Evolutionary conservation across 2,329 filamentous ascomycete species (phyloP), one percentile per base, ranked within the genome.

Genomic region (Lachnellula suecica): DNA sequence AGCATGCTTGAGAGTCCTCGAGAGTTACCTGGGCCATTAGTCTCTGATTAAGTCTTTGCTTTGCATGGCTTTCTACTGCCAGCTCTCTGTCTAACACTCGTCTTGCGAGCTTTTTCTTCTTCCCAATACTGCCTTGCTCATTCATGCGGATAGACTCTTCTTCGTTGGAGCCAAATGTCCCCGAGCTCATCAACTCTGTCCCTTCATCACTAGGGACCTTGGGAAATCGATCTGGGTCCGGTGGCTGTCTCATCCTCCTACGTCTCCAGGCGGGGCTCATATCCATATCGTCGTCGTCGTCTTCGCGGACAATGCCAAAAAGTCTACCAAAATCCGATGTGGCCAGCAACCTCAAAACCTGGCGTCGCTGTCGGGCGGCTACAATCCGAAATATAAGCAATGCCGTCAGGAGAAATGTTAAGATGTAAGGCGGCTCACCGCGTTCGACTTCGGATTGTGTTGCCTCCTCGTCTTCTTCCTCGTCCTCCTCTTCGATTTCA

Each of bases 201-300:
- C 94, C 93, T 56, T 83, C 79, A 10, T 88, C 83, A 63, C 87
- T 96, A 0, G 93, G 93, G 0, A 96, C 84, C 62, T 88, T 88
- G n/a, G 92, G 90, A 54, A 92, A 92, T 41, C 82, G 73, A 56
- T 84, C 70, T 2, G 77, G 77, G 52, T 84, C 79, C n/a, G 70
- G 74, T 8, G 62, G 63, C 1, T 58, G 59, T 10, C 66, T 65
- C 19, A 71, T 67, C 47, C 79, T 74, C 43, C 78, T 71, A 29
- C 75, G 68, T 37, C 77, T 71, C 61, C 75, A 73, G 45, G 75
- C 70, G 44, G 72, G 68, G 59, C 53, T n/a, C 45, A 31, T 49
- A 52, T 20, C 59, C 61, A 31, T 61, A 17, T 59, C 57, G 9
- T 57, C 49, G 34, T 53, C 41, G 44, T 44, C 47, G 42, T 62